A percentile compares a stretch with the other conserved stretches of the same genome.
phyloP scores from a whole-genome alignment of 768 basidiomycete genomes.

The Chiua virens region DNA sequence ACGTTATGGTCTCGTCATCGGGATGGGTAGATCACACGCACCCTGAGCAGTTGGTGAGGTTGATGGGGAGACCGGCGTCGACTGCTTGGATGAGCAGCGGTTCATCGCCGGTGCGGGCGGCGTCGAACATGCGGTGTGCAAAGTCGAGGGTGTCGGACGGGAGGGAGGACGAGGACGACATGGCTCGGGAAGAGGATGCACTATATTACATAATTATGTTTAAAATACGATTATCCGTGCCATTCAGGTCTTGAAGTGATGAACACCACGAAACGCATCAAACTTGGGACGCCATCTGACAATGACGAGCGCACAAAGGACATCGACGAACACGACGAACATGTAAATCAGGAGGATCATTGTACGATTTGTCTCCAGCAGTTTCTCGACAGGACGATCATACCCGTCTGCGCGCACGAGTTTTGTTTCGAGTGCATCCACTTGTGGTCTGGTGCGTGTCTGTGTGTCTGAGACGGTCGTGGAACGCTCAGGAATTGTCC shows the following conservation, averaged over 20 bases:
- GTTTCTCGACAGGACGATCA: conserved; percentile 73
- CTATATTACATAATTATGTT: not conserved
- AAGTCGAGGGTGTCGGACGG: conserved; percentile 43
- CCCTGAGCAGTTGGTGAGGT: conserved; percentile 76
- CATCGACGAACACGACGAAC: not conserved
- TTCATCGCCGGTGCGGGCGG: conserved; percentile 60
- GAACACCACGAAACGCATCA: conserved; percentile 37
- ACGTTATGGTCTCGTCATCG: not conserved
- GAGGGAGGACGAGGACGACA: conserved; percentile 12
- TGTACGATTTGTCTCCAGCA: conserved; percentile 88
- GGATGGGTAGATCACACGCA: conserved; percentile 16
- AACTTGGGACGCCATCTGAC: conserved; percentile 30
- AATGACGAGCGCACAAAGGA: not conserved
- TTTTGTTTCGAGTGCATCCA: conserved; percentile 92
- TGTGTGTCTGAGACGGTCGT: too few relatives aligned
- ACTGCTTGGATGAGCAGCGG: conserved; percentile 57
- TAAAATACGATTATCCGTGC: too few relatives aligned
- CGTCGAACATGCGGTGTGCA: conserved; percentile 74
- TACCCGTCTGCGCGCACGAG: conserved; percentile 87
- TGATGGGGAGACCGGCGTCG: conserved; percentile 66
- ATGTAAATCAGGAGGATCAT: conserved; percentile 40
- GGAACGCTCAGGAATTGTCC: too few relatives aligned
- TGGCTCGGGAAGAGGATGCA: not conserved
- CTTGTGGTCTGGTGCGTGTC: conserved; percentile 75
- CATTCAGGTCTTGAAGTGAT: not conserved